Conservation (phyloP, 371 early-diverging fungal species). For the Mucor velutinosus region DNA sequence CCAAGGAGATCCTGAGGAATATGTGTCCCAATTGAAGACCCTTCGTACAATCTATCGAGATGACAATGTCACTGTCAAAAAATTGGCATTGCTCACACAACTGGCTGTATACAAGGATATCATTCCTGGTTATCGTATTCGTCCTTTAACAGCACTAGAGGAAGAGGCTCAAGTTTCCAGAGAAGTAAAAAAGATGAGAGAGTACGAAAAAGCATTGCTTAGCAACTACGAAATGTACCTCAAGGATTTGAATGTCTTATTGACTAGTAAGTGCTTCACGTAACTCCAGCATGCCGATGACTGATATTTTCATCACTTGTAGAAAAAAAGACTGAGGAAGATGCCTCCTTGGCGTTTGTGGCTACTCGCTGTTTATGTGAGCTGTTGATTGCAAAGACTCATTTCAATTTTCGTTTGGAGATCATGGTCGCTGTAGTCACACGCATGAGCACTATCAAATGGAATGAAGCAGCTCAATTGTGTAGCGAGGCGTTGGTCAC, state of each 20-base stretch:
- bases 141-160: constrained; percentile 83
- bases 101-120: constrained; percentile 92
- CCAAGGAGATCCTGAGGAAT: constrained; percentile 79
- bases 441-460: constrained; percentile 63
- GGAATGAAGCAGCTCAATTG: constrained; percentile 65
- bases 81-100: constrained; percentile 82
- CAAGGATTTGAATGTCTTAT: constrained; percentile 58
- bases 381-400: constrained; percentile 77
- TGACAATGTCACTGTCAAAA: constrained; percentile 58
- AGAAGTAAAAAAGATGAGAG: constrained; percentile 85
- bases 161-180: constrained; percentile 75
- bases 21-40: constrained; percentile 63
- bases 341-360: constrained; percentile 48
- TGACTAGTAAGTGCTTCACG: constrained; percentile 32
- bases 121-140: constrained; percentile 93
- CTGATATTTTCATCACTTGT: not conserved
- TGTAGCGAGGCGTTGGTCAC: constrained; percentile 75
- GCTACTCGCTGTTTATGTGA: constrained; percentile 77
- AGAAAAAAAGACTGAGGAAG: constrained; percentile 44
- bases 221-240: constrained; percentile 83
- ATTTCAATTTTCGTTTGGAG: constrained; percentile 92
- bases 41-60: constrained; percentile 65
- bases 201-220: constrained; percentile 84
- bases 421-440: constrained; percentile 80
- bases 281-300: not conserved